Conservation (phyloP, 2,329 filamentous ascomycete species). For the Alternaria consortialis region DNA sequence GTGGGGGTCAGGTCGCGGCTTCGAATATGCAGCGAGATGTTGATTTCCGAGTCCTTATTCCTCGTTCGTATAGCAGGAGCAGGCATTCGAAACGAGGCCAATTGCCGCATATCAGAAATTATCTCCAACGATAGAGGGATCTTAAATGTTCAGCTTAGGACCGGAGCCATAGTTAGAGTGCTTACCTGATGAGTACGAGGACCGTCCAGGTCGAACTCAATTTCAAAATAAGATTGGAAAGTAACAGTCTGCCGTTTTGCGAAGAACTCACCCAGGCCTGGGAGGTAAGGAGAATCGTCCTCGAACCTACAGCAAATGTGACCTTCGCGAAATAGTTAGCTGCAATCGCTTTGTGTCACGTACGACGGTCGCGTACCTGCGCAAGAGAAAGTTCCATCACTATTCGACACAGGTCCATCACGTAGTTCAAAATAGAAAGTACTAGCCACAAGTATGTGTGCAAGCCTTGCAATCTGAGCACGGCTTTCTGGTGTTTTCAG, state of each 20-base stretch:
- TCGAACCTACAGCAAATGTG: constrained; percentile 23
- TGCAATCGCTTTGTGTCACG: background rate
- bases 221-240: background rate
- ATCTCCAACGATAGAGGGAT: background rate
- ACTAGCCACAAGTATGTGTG: constrained; percentile 23
- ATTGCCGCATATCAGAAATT: background rate
- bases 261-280: constrained; percentile 1
- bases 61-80: background rate
- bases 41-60: background rate
- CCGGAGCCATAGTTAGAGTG: background rate
- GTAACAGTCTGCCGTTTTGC: background rate
- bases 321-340: constrained; percentile 6
- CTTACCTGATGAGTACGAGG: background rate
- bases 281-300: background rate
- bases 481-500: constrained; percentile 1
- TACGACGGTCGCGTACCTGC: background rate
- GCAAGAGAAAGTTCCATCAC: background rate
- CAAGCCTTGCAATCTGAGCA: constrained; percentile 15
- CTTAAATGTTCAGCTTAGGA: background rate
- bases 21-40: constrained; percentile 5
- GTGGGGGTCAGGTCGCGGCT: background rate
- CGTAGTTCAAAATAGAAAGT: constrained; percentile 30
- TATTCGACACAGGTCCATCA: background rate
- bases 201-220: background rate
- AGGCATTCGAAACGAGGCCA: background rate